These are phyloP conservation scores for Cornus controversa DNA, from an alignment of 148 eudicot genomes.

Conservation along the genomic window DNA sequence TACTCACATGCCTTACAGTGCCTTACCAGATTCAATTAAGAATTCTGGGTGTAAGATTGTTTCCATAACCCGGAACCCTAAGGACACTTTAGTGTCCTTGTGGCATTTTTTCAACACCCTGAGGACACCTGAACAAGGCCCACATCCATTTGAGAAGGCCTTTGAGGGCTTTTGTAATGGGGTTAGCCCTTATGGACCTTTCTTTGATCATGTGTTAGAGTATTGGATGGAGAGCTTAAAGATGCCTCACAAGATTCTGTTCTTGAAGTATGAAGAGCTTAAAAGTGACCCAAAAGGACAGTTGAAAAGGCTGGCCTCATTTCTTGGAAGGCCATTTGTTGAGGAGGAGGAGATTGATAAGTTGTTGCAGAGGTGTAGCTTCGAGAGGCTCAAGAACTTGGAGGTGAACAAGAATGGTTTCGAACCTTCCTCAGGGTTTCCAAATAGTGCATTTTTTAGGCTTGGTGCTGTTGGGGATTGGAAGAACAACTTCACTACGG, in stretches of 20 bases:
- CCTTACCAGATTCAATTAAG: conserved; percentile 9
- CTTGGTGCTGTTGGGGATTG: background rate
- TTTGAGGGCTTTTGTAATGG: conserved; percentile 22
- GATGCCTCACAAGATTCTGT: conserved; percentile 24
- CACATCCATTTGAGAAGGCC: background rate
- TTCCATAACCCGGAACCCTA: conserved; percentile 11
- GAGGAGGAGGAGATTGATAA: conserved; percentile 8
- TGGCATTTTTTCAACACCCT: conserved; percentile 17
- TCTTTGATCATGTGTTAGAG: background rate
- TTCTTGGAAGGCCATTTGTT: conserved; percentile 22
- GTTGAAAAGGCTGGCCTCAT: conserved; percentile 14
- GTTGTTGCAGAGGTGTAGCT: background rate
- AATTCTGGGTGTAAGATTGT: conserved; percentile 18
- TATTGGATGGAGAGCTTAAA: conserved; percentile 21
- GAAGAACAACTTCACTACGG: background rate
- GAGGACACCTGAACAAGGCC: conserved; percentile 3
- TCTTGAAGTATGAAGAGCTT: conserved; percentile 29
- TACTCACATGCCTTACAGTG: conserved; percentile 8
- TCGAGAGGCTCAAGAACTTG: conserved; percentile 13
- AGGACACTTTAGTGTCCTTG: conserved; percentile 4
- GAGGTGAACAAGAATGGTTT: conserved; percentile 21
- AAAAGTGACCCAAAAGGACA: conserved; percentile 16
- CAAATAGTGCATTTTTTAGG: background rate
- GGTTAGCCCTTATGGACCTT: conserved; percentile 13
- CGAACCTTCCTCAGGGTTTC: background rate